Percentiles rank a stretch among this genome's conserved stretches.
phyloP scores from a whole-genome alignment of 805 yeast genomes.

The Ogataea kodamae region DNA sequence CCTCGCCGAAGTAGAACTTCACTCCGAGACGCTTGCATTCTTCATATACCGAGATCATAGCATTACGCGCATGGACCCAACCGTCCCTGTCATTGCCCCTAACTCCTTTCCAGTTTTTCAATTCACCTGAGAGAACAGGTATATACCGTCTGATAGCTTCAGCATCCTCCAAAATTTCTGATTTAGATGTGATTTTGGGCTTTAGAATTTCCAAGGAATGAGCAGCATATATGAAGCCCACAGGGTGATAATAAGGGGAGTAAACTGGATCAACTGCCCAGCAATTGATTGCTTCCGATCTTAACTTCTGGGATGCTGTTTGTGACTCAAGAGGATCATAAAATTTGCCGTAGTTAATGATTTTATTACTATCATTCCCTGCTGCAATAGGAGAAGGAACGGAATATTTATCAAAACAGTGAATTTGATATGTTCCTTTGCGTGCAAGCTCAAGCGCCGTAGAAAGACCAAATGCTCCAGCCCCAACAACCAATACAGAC shows the following conservation, averaged over 20 bases:
- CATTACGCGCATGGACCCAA: constrained; percentile 29
- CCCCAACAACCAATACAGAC: constrained; percentile 8
- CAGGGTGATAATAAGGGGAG: constrained; percentile 9
- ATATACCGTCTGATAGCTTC: constrained; percentile 18
- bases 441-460: constrained; percentile 8
- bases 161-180: constrained; percentile 18
- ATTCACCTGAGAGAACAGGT: constrained; percentile 11
- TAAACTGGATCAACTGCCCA: constrained; percentile 11
- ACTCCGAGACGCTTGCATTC: constrained; percentile 21
- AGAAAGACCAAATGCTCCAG: constrained; percentile 12
- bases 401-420: constrained; percentile 9
- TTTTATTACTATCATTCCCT: constrained; percentile 12
- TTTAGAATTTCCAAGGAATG: constrained; percentile 23
- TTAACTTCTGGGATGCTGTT: constrained; percentile 1
- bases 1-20: constrained; percentile 15
- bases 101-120: constrained; percentile 14
- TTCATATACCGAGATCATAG: constrained; percentile 25
- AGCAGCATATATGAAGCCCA: constrained; percentile 19
- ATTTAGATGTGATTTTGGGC: constrained; percentile 26
- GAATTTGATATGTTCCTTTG: constrained; percentile 4
- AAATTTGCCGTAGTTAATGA: constrained; percentile 8
- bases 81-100: constrained; percentile 30
- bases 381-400: constrained; percentile 14
- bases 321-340: constrained; percentile 1
- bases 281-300: constrained; percentile 4